phyloP scores from a whole-genome alignment of 306 rosid species.

The Argentina anserina region DNA sequence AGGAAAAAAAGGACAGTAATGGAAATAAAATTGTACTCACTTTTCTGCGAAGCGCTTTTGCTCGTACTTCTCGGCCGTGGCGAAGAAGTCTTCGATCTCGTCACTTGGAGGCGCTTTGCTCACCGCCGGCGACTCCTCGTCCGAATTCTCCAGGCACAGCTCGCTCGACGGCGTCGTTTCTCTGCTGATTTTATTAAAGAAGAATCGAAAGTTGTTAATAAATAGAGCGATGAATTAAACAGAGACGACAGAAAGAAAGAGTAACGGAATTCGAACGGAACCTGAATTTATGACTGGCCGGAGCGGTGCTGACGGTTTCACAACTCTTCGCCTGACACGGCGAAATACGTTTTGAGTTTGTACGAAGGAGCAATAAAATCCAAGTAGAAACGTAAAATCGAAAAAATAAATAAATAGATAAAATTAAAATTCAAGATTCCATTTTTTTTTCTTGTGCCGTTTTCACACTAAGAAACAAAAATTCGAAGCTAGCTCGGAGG shows the following conservation, averaged over 20 bases:
- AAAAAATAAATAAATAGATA: neutral
- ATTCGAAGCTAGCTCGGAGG: neutral
- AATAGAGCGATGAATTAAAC: neutral
- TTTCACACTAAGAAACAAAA: constrained; percentile 2
- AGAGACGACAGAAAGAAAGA: constrained; percentile 14
- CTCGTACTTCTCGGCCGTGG: constrained; percentile 67
- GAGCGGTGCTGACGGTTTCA: constrained; percentile 45
- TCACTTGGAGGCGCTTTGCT: constrained; percentile 38
- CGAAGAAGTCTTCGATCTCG: constrained; percentile 82
- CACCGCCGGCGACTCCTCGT: constrained; percentile 22
- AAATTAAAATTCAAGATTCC: neutral
- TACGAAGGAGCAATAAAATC: constrained; percentile 2
- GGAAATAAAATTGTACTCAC: constrained; percentile 40
- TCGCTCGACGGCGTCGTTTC: constrained; percentile 42
- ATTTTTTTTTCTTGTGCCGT: neutral
- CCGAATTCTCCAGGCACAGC: constrained; percentile 39
- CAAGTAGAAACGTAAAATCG: constrained; percentile 9
- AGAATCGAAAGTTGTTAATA: neutral
- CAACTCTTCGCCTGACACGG: constrained; percentile 50
- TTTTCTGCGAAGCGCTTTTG: constrained; percentile 69
- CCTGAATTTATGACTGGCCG: constrained; percentile 46
- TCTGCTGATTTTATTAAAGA: constrained; percentile 22
- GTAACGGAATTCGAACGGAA: constrained; percentile 4
- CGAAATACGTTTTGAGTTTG: constrained; percentile 22
- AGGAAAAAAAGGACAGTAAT: neutral